phyloP scores from a whole-genome alignment of 2,329 filamentous ascomycete species.

The Verticillium isaacii region DNA sequence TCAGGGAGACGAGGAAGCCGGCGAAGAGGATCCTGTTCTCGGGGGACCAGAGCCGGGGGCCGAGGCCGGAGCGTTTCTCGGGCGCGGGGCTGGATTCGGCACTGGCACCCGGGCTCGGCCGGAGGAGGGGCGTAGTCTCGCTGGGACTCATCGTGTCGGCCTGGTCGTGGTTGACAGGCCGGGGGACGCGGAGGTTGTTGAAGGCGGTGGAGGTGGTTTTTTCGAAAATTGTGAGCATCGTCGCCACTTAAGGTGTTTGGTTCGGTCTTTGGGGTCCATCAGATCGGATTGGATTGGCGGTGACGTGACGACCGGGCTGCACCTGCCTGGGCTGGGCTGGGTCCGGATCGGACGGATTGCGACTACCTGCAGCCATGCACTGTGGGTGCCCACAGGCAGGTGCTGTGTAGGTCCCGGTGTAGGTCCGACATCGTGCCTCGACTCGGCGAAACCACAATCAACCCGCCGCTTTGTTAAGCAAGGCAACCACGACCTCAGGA shows the following conservation, averaged over 20 bases:
- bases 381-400: too few relatives aligned
- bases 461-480: too few relatives aligned
- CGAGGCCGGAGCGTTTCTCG: neutral
- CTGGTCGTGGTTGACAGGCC: neutral
- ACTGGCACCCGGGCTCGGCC: neutral
- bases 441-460: too few relatives aligned
- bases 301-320: neutral
- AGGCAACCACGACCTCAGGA: too few relatives aligned
- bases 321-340: neutral
- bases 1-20: constrained; percentile 53
- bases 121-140: neutral
- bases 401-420: too few relatives aligned
- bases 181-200: neutral
- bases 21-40: constrained; percentile 48
- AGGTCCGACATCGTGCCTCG: too few relatives aligned
- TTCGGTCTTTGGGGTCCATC: too few relatives aligned
- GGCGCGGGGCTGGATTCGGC: neutral
- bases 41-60: constrained; percentile 2
- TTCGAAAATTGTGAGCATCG: neutral
- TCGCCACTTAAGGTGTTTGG: neutral
- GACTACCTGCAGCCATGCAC: too few relatives aligned
- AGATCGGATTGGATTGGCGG: neutral
- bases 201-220: neutral
- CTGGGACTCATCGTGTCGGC: neutral
- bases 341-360: neutral